Base-by-base conservation (phyloP, 2,329 filamentous ascomycete species). In the Alternaria alternata region DNA sequence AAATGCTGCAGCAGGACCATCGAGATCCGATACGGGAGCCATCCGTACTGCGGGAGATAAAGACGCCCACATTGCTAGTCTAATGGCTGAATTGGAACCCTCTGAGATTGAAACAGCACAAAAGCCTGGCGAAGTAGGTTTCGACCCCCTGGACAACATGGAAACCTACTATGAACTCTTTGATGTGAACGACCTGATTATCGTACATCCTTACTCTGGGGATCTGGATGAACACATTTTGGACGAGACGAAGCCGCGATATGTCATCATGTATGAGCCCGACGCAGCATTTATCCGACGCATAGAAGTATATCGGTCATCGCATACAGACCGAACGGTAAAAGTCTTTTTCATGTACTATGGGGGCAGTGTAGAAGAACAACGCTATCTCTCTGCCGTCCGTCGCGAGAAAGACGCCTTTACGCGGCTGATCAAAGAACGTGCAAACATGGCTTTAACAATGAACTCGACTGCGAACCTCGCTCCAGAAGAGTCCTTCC, bases 231-330 rank as follows among this genome's bases (percentile, higher is more conserved):
- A 98, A 75, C 92, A 96, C 76, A 86, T 98, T n/a, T 86, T 99
- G 1, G 94, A 99, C 76, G 95, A 99, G 79, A 85, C 95, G 59
- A 93, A 92, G 73, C 95, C 95, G 34, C 89, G 92, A 61, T 97
- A 97, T 78, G 93, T 99, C 60, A 91, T 99, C 81, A 98, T 99
- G 95, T 99, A 97, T 78, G 95, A 98, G 76, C 94, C 95, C 1
- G 93, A 98, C 67, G 89, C 94, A 3, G 89, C 94, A 3, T 99
- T 99, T 77, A 97, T 98, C 72, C 89, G 95, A 14, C 86, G 94
- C 38, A 91, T 99, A 20, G 95, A 99, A 76, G 94, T 98, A 2
- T 99, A 98, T 79, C 89, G 95, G 39, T 97, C 93, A 53, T 97
- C 94, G 9, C 95, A 99, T 79, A 91, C 89, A 59, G 92, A 94